phyloP scores from a whole-genome alignment of 257 asterid genomes.

The Dorcoceras hygrometricum region DNA sequence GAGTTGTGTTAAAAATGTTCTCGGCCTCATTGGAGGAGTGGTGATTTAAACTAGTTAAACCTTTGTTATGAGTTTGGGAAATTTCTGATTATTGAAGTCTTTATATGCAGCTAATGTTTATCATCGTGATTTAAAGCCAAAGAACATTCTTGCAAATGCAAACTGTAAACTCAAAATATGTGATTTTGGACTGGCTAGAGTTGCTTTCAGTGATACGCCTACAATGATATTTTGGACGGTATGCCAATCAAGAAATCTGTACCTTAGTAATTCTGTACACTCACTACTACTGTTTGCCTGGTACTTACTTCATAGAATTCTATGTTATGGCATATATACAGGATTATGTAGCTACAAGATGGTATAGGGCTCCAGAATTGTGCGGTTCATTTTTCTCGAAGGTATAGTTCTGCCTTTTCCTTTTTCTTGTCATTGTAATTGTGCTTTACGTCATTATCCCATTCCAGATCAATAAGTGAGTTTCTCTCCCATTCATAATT shows the following conservation, averaged over 20 bases:
- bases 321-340: conserved; percentile 19
- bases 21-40: neutral
- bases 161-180: conserved; percentile 93
- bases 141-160: conserved; percentile 91
- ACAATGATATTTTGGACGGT: conserved; percentile 98
- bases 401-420: conserved; percentile 36
- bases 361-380: conserved; percentile 96
- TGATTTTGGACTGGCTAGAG: conserved; percentile 97
- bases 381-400: conserved; percentile 94
- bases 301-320: conserved; percentile 10
- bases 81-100: conserved; percentile 18
- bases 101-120: conserved; percentile 81
- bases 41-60: conserved; percentile 12
- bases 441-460: neutral
- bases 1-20: neutral
- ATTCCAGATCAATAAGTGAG: neutral
- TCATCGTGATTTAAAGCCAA: conserved; percentile 88
- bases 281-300: neutral
- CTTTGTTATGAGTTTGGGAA: conserved; percentile 25
- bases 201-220: conserved; percentile 85
- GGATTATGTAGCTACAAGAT: conserved; percentile 96
- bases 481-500: neutral
- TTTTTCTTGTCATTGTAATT: neutral
- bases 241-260: conserved; percentile 19
- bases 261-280: neutral